phyloP scores from a whole-genome alignment of 2,329 filamentous ascomycete genomes.

The Fusarium sp. region DNA sequence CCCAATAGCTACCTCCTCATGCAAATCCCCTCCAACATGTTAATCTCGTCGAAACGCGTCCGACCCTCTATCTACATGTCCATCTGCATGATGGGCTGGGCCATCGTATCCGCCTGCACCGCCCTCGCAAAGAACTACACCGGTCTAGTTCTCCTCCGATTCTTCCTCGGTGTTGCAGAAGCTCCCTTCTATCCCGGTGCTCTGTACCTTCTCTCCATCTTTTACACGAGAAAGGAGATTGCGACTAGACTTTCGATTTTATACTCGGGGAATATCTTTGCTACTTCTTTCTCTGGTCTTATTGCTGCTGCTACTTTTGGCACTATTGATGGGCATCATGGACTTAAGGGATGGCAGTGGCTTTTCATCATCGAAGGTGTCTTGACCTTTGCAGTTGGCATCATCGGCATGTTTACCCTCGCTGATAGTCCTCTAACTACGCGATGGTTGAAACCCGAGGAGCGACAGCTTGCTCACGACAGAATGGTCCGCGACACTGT shows the following conservation, averaged over 20 bases:
- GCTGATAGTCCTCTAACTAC: conserved; percentile 53
- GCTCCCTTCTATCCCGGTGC: conserved; percentile 50
- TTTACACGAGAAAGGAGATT: conserved; percentile 62
- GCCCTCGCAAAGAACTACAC: conserved; percentile 53
- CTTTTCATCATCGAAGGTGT: conserved; percentile 47
- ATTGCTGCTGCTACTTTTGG: conserved; percentile 56
- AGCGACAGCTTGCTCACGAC: conserved; percentile 55
- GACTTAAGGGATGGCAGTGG: conserved; percentile 47
- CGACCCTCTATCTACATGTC: conserved; percentile 57
- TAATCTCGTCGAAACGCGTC: conserved; percentile 50
- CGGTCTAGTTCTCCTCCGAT: conserved; percentile 54
- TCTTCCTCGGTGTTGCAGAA: conserved; percentile 53
- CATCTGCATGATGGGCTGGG: conserved; percentile 50
- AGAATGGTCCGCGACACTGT: conserved; percentile 49
- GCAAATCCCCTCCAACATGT: conserved; percentile 53
- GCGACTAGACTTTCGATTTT: conserved; percentile 54
- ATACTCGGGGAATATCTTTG: conserved; percentile 52
- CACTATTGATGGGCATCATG: conserved; percentile 41
- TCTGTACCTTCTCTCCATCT: conserved; percentile 58
- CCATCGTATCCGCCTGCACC: conserved; percentile 54
- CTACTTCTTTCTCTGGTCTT: conserved; percentile 54
- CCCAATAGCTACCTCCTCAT: conserved; percentile 34
- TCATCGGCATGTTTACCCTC: conserved; percentile 47
- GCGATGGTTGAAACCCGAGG: conserved; percentile 47
- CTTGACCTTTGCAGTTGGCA: conserved; percentile 44